These are phyloP conservation scores for Proliferodiscus dingleyae DNA, from an alignment of 2,329 filamentous ascomycete species.

Conservation along the genomic window DNA sequence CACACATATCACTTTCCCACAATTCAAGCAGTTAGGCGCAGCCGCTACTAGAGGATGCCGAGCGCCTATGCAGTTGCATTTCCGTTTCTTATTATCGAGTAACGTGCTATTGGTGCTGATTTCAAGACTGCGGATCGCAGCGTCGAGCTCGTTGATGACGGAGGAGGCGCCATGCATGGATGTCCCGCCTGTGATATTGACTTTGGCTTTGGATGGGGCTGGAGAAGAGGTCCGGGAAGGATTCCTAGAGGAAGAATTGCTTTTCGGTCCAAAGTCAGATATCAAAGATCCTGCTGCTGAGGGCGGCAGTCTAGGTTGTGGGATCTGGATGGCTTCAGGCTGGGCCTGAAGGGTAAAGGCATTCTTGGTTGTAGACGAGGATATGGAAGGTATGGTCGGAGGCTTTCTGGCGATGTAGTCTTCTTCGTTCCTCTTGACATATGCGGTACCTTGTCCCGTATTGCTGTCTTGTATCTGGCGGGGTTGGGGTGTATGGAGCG, in stretches of 20 bases:
- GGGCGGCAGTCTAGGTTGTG: slow-evolving; percentile 35
- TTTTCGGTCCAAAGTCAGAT: slow-evolving; percentile 64
- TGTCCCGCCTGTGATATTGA: slow-evolving; percentile 69
- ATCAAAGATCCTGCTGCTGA: slow-evolving; percentile 75
- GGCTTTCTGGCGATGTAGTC: slow-evolving; percentile 62
- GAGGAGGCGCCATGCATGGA: slow-evolving; percentile 79
- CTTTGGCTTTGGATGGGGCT: slow-evolving; percentile 54
- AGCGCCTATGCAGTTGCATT: slow-evolving; percentile 83
- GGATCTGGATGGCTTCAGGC: slow-evolving; percentile 46
- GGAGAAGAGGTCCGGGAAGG: slow-evolving; percentile 43
- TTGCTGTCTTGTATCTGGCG: slow-evolving; percentile 61
- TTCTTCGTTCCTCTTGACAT: slow-evolving; percentile 67
- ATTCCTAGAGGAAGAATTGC: slow-evolving; percentile 46
- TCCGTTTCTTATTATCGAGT: slow-evolving; percentile 53
- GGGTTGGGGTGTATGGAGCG: slow-evolving; percentile 59
- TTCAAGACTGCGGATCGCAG: slow-evolving; percentile 84
- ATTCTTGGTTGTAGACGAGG: too few species aligned
- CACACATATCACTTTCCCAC: slow-evolving; percentile 92
- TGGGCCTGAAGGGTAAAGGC: slow-evolving; percentile 40
- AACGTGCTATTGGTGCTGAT: slow-evolving; percentile 83
- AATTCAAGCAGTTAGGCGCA: slow-evolving; percentile 86
- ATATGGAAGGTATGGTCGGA: slow-evolving; percentile 35
- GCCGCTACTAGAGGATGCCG: slow-evolving; percentile 85
- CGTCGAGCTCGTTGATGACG: slow-evolving; percentile 64
- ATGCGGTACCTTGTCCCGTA: slow-evolving; percentile 55